Evolutionary conservation across 2,329 filamentous ascomycete genomes (phyloP).

Genomic region (Microdochium paspali): DNA sequence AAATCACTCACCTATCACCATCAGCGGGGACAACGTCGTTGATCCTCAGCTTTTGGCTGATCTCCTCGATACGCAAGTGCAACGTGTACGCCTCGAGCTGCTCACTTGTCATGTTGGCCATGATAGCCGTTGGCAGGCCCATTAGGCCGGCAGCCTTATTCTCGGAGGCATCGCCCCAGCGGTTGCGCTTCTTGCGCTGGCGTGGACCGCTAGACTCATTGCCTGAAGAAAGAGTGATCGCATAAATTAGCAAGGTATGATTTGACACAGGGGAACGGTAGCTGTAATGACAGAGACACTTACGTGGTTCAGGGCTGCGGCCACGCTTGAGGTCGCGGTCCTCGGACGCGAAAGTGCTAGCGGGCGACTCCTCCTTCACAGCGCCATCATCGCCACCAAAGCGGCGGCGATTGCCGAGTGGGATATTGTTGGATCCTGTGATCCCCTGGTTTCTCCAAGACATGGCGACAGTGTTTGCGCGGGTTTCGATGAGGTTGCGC

Average conservation of each 20-base stretch:
- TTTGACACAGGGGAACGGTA: constrained; percentile 1
- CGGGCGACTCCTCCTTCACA: constrained; percentile 16
- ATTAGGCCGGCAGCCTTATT: constrained; percentile 98
- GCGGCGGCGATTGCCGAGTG: constrained; percentile 74
- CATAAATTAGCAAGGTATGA: constrained; percentile 11
- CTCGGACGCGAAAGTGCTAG: constrained; percentile 27
- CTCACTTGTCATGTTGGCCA: constrained; percentile 96
- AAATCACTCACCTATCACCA: constrained; percentile 69
- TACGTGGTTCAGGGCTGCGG: constrained; percentile 79
- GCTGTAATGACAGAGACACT: constrained; percentile 17
- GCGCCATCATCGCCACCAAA: constrained; percentile 48
- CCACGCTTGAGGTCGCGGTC: constrained; percentile 68
- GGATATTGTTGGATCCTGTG: constrained; percentile 97
- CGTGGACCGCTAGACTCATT: constrained; percentile 64
- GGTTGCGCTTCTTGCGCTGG: constrained; percentile 95
- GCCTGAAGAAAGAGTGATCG: constrained; percentile 23
- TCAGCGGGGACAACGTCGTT: constrained; percentile 97
- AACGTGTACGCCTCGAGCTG: constrained; percentile 96
- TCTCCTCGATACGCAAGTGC: constrained; percentile 96
- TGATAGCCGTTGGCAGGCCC: constrained; percentile 92
- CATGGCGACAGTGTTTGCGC: constrained; percentile 29
- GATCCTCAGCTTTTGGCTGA: constrained; percentile 97
- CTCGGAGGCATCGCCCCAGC: constrained; percentile 94
- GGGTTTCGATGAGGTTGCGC: constrained; percentile 1
- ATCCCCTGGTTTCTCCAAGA: constrained; percentile 71